phyloP scores from a whole-genome alignment of 1,139 yeast species.

The Lodderomyces elongisporus region DNA sequence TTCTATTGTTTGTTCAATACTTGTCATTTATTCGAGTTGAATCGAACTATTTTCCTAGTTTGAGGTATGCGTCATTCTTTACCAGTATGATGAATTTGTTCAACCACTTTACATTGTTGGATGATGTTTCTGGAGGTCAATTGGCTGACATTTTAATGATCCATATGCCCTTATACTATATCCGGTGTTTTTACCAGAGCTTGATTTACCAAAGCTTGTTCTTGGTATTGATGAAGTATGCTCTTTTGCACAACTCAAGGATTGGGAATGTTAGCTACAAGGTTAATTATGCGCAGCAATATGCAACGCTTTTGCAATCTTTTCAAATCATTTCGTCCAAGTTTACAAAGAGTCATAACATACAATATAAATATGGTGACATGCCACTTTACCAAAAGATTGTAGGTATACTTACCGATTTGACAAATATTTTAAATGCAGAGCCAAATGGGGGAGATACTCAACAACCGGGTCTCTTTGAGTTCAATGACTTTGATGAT shows the following conservation, averaged over 20 bases:
- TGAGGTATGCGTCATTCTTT: conserved; percentile 25
- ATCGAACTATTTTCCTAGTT: conserved; percentile 28
- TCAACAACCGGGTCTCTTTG: background rate
- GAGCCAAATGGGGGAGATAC: background rate
- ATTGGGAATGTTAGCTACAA: too few relatives aligned
- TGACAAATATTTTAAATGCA: conserved; percentile 9
- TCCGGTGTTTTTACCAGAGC: conserved; percentile 19
- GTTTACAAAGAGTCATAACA: conserved; percentile 6
- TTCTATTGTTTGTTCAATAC: conserved; percentile 25
- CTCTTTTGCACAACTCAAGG: conserved; percentile 2
- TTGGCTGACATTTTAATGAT: conserved; percentile 3
- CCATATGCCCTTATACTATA: conserved; percentile 10
- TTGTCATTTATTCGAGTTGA: conserved; percentile 29
- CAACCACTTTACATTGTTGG: conserved; percentile 23
- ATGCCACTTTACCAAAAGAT: conserved; percentile 8
- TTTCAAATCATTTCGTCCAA: conserved; percentile 9
- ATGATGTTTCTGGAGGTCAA: conserved; percentile 8
- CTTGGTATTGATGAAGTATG: conserved; percentile 13
- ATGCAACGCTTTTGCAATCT: conserved; percentile 1
- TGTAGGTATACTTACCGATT: conserved; percentile 9
- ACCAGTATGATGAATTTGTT: conserved; percentile 24
- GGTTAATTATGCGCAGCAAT: background rate
- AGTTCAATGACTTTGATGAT: conserved; percentile 8
- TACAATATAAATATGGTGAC: background rate
- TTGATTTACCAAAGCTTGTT: conserved; percentile 23